These are phyloP conservation scores for Entophlyctis helioformis DNA, from an alignment of 192 early-diverging fungal genomes.

Conservation along the genomic window DNA sequence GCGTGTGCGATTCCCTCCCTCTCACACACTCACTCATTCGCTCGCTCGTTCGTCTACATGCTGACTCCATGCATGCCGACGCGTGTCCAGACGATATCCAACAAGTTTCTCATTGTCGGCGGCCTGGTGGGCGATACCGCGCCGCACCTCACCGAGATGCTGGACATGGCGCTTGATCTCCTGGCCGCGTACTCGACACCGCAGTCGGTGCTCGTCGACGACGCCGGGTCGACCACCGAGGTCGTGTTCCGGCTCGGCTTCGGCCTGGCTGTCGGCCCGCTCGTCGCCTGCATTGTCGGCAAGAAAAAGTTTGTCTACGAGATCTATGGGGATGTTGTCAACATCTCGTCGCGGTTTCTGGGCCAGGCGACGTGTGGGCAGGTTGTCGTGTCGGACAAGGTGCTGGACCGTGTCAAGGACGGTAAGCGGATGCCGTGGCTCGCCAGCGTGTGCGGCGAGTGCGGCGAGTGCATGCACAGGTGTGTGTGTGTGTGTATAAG, in stretches of 20 bases:
- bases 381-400: slow-evolving; percentile 24
- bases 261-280: slow-evolving; percentile 22
- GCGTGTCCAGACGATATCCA: slow-evolving; percentile 31
- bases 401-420: slow-evolving; percentile 3
- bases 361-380: slow-evolving; percentile 15
- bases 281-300: slow-evolving; percentile 40
- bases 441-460: no score
- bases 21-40: no score
- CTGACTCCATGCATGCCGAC: no score
- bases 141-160: no score
- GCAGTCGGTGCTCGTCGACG: slow-evolving; percentile 10
- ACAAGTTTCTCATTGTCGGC: slow-evolving; percentile 33
- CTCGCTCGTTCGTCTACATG: no score
- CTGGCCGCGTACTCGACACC: slow-evolving; percentile 9
- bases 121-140: slow-evolving; percentile 20
- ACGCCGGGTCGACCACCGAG: slow-evolving; percentile 8
- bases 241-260: slow-evolving; percentile 28
- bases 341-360: slow-evolving; percentile 29
- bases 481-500: no score
- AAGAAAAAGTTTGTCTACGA: slow-evolving; percentile 35
- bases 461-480: no score
- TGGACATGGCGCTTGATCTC: slow-evolving; percentile 24
- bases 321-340: slow-evolving; percentile 40
- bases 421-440: no score
- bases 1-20: not conserved